Evolutionary conservation across 2,329 filamentous ascomycete species (phyloP).

Genomic region (Sporothrix pseudoabietina): DNA sequence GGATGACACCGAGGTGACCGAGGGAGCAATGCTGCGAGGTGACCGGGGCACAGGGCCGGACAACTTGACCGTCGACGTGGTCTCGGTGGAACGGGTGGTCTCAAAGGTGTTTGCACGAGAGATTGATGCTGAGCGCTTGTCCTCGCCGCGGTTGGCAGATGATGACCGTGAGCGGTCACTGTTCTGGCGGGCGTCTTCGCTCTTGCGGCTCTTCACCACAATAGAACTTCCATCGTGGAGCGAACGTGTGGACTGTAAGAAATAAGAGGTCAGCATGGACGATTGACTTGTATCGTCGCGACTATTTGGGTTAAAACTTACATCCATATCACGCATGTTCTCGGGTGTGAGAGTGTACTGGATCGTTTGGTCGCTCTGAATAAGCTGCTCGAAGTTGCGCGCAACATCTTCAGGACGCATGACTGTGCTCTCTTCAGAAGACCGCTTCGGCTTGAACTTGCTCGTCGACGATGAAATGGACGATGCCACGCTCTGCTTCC

Average conservation of each 20-base stretch:
- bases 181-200: constrained; percentile 49
- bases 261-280: constrained; percentile 7
- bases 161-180: constrained; percentile 52
- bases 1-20: constrained; percentile 36
- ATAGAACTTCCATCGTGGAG: constrained; percentile 48
- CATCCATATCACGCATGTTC: constrained; percentile 75
- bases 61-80: constrained; percentile 33
- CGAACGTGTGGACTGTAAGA: constrained; percentile 45
- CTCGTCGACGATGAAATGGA: constrained; percentile 53
- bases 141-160: constrained; percentile 47
- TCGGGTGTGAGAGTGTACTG: constrained; percentile 81
- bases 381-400: constrained; percentile 75
- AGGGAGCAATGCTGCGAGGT: constrained; percentile 37
- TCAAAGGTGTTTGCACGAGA: constrained; percentile 38
- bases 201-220: constrained; percentile 48
- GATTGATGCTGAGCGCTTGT: constrained; percentile 42
- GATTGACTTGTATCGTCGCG: neutral
- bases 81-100: constrained; percentile 38
- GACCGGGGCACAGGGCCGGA: constrained; percentile 36
- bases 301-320: constrained; percentile 46
- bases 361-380: constrained; percentile 79
- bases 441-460: constrained; percentile 57
- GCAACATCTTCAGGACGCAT: constrained; percentile 60
- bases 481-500: constrained; percentile 52
- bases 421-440: constrained; percentile 59